Evolutionary conservation across 306 rosid genomes (phyloP), one percentile per base, ranked within the genome.

Genomic region (Rosa chinensis): DNA sequence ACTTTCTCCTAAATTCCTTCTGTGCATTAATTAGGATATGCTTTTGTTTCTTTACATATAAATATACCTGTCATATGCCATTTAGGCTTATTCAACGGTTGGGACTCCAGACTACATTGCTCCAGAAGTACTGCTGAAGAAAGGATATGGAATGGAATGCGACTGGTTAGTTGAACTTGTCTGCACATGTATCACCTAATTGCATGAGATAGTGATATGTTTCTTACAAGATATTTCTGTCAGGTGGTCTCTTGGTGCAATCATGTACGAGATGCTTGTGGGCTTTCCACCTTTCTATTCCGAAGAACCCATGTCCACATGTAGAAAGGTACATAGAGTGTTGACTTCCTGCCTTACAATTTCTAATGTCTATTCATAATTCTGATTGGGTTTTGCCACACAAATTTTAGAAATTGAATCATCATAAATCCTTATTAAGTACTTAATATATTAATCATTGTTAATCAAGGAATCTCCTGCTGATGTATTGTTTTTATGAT

Each of bases 201-300:
- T 49, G 43, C 77, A 63, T 72, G 81, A 35, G 25, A 56, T 48
- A 58, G 56, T 67, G 59, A 59, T 10, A 39, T 71, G 25, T 16
- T 80, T 12, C 47, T 74, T 42, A 84, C 79, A 14, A 48, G 56
- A n/a, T 55, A 48, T 68, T 12, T 59, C 4, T 74, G 53, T 79
- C 79, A 93, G 97, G 98, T 93, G 98, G 98, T 93, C 98, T 83
- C 89, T 93, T n/a, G 98, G 98, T 37, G 97, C 98, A 75, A 93
- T 91, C 73, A 93, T 91, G 98, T 93, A 91, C 61, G 98, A 93
- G 85, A 93, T 93, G 98, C 97, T 93, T 61, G 94, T 93, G 66
- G 98, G 98, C 35, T 93, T 52, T 72, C 98, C 98, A 6, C 98
- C 98, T 23, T 93, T 93, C 81, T 91, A 93, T 82, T 93, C 97